Percentiles rank a stretch among this genome's conserved stretches.
These are phyloP conservation scores for Metschnikowia shivogae DNA, from an alignment of 805 yeast genomes.

Conservation along the genomic window DNA sequence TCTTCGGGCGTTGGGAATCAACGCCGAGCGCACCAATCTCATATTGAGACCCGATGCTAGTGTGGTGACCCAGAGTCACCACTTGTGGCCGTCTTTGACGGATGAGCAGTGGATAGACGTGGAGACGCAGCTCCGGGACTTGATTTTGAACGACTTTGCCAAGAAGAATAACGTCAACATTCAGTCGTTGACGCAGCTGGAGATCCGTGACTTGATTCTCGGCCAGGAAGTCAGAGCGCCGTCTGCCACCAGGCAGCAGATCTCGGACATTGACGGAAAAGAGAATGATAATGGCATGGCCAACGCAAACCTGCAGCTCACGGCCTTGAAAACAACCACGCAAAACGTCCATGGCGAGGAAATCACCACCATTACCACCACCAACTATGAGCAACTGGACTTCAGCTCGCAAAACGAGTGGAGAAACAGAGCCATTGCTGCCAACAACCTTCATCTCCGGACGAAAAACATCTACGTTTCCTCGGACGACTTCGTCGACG, in stretches of 20 bases:
- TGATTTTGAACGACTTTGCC: slow-evolving; percentile 81
- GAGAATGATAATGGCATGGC: slow-evolving; percentile 31
- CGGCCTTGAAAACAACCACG: slow-evolving; percentile 78
- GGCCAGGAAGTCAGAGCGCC: slow-evolving; percentile 95
- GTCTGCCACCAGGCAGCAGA: slow-evolving; percentile 77
- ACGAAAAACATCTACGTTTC: slow-evolving; percentile 68
- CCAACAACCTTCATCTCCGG: slow-evolving; percentile 67
- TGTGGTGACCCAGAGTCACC: slow-evolving; percentile 67
- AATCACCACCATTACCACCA: slow-evolving; percentile 88
- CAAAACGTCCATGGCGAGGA: slow-evolving; percentile 95
- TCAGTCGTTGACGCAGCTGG: slow-evolving; percentile 84
- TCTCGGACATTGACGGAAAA: slow-evolving; percentile 62
- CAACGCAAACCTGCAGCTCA: slow-evolving; percentile 48
- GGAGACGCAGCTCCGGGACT: slow-evolving; percentile 82
- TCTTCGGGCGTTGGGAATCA: slow-evolving; percentile 76
- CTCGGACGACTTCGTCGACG: slow-evolving; percentile 49
- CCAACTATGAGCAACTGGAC: slow-evolving; percentile 77
- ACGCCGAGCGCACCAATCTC: slow-evolving; percentile 69
- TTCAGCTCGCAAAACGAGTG: slow-evolving; percentile 87
- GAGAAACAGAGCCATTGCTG: slow-evolving; percentile 81
- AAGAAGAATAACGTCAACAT: slow-evolving; percentile 81
- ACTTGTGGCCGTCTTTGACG: slow-evolving; percentile 87
- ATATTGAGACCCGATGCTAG: slow-evolving; percentile 73
- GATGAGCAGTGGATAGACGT: slow-evolving; percentile 91
- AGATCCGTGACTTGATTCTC: slow-evolving; percentile 86